A percentile compares a stretch with the other conserved stretches of the same genome.
These are phyloP conservation scores for Prunus padus DNA, from an alignment of 306 rosid genomes.

Conservation along the genomic window DNA sequence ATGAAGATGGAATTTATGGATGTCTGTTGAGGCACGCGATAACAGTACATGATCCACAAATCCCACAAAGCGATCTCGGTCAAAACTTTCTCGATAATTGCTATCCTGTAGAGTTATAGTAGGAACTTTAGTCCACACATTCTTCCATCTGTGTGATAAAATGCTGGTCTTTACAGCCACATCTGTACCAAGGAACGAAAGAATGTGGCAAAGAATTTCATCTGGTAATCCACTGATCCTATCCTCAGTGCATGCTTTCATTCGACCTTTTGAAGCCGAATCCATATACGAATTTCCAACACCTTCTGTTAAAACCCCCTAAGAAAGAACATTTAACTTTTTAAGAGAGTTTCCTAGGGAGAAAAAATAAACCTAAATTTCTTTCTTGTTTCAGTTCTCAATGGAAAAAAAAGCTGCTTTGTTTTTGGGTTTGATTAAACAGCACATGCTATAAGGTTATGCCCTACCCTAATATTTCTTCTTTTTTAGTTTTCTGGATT, in stretches of 20 bases:
- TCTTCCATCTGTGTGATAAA: conserved; percentile 1
- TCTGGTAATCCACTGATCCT: conserved; percentile 3
- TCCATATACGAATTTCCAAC: not conserved
- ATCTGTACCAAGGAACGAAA: not conserved
- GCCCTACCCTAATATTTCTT: too few relatives aligned
- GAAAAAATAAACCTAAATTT: too few relatives aligned
- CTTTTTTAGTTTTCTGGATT: too few relatives aligned
- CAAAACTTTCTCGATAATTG: not conserved
- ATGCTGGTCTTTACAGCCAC: not conserved
- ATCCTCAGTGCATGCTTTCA: not conserved
- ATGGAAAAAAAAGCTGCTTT: too few relatives aligned
- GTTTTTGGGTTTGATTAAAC: too few relatives aligned
- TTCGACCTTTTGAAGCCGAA: not conserved
- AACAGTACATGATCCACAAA: not conserved
- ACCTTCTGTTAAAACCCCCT: too few relatives aligned
- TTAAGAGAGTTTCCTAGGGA: too few relatives aligned
- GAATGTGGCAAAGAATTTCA: not conserved
- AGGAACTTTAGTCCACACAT: not conserved
- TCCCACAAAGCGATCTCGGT: not conserved
- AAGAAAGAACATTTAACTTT: too few relatives aligned
- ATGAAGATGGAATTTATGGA: not conserved
- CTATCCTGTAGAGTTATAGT: not conserved
- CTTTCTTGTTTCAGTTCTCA: too few relatives aligned
- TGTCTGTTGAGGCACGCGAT: not conserved
- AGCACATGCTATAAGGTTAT: too few relatives aligned